These are phyloP conservation scores for Parietaria judaica DNA, from an alignment of 306 rosid species.

Conservation along the genomic window DNA sequence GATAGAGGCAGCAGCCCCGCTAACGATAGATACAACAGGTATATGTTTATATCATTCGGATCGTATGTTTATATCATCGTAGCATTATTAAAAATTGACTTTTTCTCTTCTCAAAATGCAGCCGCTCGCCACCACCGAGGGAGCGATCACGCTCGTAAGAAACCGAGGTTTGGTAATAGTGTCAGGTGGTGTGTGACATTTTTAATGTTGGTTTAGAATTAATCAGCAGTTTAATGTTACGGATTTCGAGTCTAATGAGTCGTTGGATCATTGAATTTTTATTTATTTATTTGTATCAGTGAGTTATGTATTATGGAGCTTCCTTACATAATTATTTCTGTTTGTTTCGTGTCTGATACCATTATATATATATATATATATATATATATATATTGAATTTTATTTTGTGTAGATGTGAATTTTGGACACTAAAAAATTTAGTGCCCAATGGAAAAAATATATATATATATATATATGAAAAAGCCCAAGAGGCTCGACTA, in stretches of 20 bases:
- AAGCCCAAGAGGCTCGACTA: too few species aligned
- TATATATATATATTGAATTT: too few species aligned
- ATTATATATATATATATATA: not conserved
- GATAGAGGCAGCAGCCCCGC: conserved; percentile 53
- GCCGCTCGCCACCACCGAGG: conserved; percentile 56
- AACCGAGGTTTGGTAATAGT: conserved; percentile 23
- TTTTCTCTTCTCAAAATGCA: conserved; percentile 23
- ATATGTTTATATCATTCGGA: not conserved
- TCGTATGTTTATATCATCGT: conserved; percentile 3
- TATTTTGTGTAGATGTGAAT: not conserved
- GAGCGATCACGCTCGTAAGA: conserved; percentile 45
- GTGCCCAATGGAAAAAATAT: too few species aligned
- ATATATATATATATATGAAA: too few species aligned
- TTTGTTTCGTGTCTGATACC: not conserved
- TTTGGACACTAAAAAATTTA: too few species aligned
- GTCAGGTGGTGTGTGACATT: conserved; percentile 22
- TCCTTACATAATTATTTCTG: not conserved
- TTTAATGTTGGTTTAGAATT: conserved; percentile 10
- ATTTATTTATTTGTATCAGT: not conserved
- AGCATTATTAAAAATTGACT: too few species aligned
- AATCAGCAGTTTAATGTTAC: conserved; percentile 9
- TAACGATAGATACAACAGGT: conserved; percentile 63
- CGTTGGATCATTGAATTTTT: conserved; percentile 4
- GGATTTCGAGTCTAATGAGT: conserved; percentile 18
- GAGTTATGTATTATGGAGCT: conserved; percentile 13